phyloP scores from a whole-genome alignment of 306 rosid species.

The Argentina anserina region DNA sequence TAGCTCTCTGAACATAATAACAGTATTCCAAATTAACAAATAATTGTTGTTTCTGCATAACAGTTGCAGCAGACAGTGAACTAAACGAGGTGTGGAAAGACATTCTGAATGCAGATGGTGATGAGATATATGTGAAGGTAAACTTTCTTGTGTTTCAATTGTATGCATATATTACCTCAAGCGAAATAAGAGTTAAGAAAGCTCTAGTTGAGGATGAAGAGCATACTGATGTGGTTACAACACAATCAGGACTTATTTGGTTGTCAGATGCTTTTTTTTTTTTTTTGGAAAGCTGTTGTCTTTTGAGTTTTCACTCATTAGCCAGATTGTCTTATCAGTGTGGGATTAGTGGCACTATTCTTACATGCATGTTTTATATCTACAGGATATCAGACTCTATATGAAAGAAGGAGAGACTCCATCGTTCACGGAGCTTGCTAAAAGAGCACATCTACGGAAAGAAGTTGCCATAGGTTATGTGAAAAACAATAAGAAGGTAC shows the following conservation, averaged over 20 bases:
- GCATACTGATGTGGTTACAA: background rate
- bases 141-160: background rate
- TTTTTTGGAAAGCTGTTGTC: background rate
- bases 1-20: background rate
- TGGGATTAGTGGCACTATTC: background rate
- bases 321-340: background rate
- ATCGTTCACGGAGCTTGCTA: slow-evolving; percentile 71
- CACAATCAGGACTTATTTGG: background rate
- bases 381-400: slow-evolving; percentile 71
- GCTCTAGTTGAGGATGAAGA: background rate
- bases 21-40: slow-evolving; percentile 7
- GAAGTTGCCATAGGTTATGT: slow-evolving; percentile 97
- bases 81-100: slow-evolving; percentile 95
- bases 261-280: background rate
- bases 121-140: slow-evolving; percentile 97
- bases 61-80: slow-evolving; percentile 87
- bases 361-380: slow-evolving; percentile 17
- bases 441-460: slow-evolving; percentile 76
- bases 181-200: background rate
- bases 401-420: slow-evolving; percentile 90
- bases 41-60: slow-evolving; percentile 22
- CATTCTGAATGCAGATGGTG: slow-evolving; percentile 83
- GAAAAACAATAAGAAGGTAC: slow-evolving; percentile 73
- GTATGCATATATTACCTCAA: background rate
- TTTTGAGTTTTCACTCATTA: background rate